Conservation (phyloP, 345 rosid genomes). For the Abelmoschus esculentus region DNA sequence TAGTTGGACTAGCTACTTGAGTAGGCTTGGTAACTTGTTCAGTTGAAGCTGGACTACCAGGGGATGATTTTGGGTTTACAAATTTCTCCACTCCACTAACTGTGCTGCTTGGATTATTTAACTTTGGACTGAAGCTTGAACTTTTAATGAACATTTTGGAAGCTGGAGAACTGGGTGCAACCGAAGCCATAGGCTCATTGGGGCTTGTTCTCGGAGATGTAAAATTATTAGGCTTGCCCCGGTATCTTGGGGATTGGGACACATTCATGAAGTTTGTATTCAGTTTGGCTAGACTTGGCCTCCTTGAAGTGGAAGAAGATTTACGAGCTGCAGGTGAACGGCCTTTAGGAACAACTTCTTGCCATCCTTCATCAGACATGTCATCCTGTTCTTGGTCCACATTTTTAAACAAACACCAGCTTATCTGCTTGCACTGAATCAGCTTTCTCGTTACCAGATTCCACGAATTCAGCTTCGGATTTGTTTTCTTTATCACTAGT, state of each 20-base stretch:
- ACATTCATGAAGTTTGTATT: conserved; percentile 74
- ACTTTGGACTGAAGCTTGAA: conserved; percentile 67
- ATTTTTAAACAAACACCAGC: conserved; percentile 17
- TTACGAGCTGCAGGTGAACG: conserved; percentile 70
- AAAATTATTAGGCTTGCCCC: conserved; percentile 53
- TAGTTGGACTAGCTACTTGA: conserved; percentile 41
- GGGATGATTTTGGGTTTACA: conserved; percentile 42
- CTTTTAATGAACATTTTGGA: conserved; percentile 57
- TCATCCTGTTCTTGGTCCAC: conserved; percentile 41
- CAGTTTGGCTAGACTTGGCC: conserved; percentile 78
- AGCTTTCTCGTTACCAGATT: conserved; percentile 39
- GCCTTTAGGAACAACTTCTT: conserved; percentile 89
- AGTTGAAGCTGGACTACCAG: conserved; percentile 38
- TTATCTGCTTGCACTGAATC: conserved; percentile 42
- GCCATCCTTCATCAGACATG: conserved; percentile 92
- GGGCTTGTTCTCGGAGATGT: conserved; percentile 50
- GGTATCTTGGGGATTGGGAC: conserved; percentile 57
- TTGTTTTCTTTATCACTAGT: conserved; percentile 78
- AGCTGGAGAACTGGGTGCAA: conserved; percentile 36
- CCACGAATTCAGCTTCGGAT: conserved; percentile 44
- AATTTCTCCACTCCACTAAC: conserved; percentile 38
- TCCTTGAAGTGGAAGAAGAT: conserved; percentile 44
- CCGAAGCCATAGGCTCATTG: conserved; percentile 37
- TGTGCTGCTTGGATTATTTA: conserved; percentile 27
- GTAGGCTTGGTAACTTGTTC: conserved; percentile 49